Conservation (phyloP, 352 stramenopile species). For the Plasmopara muralis region DNA sequence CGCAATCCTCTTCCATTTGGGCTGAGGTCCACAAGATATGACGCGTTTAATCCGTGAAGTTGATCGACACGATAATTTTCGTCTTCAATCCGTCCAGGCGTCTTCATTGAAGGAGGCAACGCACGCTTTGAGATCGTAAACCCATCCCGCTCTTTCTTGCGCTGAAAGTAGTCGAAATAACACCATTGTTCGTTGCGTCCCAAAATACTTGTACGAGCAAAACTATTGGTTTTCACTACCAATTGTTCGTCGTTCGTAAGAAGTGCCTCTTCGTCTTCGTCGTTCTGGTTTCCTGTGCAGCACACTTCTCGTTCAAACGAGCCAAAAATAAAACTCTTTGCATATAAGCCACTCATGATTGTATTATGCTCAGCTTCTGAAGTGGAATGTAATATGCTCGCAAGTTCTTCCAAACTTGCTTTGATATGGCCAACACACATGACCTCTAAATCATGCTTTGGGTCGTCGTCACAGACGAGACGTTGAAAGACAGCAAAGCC, state of each 20-base stretch:
- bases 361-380: constrained; percentile 21
- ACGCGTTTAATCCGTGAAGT: constrained; percentile 16
- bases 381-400: constrained; percentile 12
- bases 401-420: constrained; percentile 22
- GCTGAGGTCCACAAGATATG: constrained; percentile 15
- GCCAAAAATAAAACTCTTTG: constrained; percentile 28
- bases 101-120: constrained; percentile 6
- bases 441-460: constrained; percentile 8
- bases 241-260: constrained; percentile 12
- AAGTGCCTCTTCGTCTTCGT: constrained; percentile 1
- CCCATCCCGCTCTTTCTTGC: constrained; percentile 7
- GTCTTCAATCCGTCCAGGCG: constrained; percentile 3
- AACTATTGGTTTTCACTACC: constrained; percentile 22
- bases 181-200: constrained; percentile 29
- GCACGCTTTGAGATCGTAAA: constrained; percentile 21
- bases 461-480: constrained; percentile 1
- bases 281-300: constrained; percentile 4
- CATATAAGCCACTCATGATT: constrained; percentile 27
- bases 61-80: constrained; percentile 12
- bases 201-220: constrained; percentile 9
- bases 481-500: constrained; percentile 12
- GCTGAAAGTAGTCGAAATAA: constrained; percentile 22
- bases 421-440: constrained; percentile 16
- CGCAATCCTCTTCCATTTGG: constrained; percentile 10
- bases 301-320: constrained; percentile 16